phyloP scores from a whole-genome alignment of 2,329 filamentous ascomycete species.

The Pseudocercospora fijiensis region DNA sequence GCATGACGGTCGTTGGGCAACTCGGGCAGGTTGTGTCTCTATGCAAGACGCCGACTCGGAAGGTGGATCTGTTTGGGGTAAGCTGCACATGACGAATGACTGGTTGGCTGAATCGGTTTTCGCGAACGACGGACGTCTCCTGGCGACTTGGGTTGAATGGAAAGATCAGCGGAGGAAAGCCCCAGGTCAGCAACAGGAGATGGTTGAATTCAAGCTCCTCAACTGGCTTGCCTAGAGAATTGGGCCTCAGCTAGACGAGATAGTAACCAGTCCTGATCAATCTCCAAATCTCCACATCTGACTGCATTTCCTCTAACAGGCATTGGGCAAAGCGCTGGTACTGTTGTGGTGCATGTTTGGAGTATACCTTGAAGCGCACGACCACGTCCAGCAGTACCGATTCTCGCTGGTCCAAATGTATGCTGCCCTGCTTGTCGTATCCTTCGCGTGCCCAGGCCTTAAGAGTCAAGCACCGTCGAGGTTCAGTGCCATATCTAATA shows the following conservation, averaged over 20 bases:
- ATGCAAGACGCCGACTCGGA: too few relatives aligned
- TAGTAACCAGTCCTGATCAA: not conserved
- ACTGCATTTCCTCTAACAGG: not conserved
- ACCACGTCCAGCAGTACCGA: not conserved
- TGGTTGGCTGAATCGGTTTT: too few relatives aligned
- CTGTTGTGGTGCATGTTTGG: not conserved
- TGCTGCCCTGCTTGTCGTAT: not conserved
- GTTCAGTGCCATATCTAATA: not conserved
- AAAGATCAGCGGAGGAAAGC: too few relatives aligned
- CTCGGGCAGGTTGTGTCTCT: too few relatives aligned
- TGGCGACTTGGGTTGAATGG: too few relatives aligned
- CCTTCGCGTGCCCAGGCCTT: not conserved
- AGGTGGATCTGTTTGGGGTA: too few relatives aligned
- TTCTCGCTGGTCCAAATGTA: not conserved
- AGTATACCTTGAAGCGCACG: not conserved
- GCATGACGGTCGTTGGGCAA: too few relatives aligned
- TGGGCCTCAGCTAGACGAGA: not conserved
- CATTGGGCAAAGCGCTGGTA: not conserved
- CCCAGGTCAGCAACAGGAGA: too few relatives aligned
- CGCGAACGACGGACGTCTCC: too few relatives aligned
- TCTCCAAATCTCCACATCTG: not conserved
- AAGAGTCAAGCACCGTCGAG: not conserved
- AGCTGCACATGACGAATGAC: too few relatives aligned
- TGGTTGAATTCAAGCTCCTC: not conserved
- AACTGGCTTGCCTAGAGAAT: not conserved